Percentiles rank a stretch among this genome's conserved stretches.
These are phyloP conservation scores for Chloromonas sp. DNA, from an alignment of 163 green algal species.

Conservation along the genomic window DNA sequence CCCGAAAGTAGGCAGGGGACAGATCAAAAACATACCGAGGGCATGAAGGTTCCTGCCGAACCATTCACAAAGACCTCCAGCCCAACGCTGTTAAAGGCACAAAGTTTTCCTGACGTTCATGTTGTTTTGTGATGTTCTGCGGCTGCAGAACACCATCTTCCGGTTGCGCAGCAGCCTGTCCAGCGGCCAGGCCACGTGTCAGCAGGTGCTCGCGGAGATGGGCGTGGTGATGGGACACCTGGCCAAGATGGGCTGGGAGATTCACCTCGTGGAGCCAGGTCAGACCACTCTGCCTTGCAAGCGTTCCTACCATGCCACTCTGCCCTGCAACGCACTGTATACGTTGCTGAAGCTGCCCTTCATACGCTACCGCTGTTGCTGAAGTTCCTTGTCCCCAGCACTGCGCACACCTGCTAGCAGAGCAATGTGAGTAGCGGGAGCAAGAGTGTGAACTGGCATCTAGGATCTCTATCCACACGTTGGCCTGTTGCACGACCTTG, in stretches of 20 bases:
- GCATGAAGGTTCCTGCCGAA: too few relatives aligned
- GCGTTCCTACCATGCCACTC: background rate
- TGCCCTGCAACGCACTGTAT: background rate
- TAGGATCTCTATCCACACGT: too few relatives aligned
- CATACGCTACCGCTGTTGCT: background rate
- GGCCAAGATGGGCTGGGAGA: slow-evolving; percentile 15
- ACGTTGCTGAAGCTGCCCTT: background rate
- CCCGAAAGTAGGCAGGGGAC: too few relatives aligned
- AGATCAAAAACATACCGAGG: too few relatives aligned
- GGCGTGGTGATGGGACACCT: slow-evolving; percentile 2
- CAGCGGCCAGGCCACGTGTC: background rate
- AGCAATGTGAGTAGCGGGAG: background rate
- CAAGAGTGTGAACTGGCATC: background rate
- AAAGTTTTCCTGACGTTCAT: too few relatives aligned
- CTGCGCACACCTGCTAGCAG: background rate
- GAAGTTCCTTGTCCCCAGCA: background rate
- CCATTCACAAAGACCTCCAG: too few relatives aligned
- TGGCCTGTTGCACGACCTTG: too few relatives aligned
- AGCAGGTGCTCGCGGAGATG: slow-evolving; percentile 14
- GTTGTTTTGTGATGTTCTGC: too few relatives aligned
- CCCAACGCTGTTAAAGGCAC: too few relatives aligned
- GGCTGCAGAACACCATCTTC: background rate
- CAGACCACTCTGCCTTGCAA: background rate
- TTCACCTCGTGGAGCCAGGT: slow-evolving; percentile 4
- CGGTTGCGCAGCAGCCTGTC: background rate